Percentiles rank a stretch among this genome's conserved stretches.
Conservation (phyloP, 2,329 filamentous ascomycete genomes). For the Trichoderma gracile region DNA sequence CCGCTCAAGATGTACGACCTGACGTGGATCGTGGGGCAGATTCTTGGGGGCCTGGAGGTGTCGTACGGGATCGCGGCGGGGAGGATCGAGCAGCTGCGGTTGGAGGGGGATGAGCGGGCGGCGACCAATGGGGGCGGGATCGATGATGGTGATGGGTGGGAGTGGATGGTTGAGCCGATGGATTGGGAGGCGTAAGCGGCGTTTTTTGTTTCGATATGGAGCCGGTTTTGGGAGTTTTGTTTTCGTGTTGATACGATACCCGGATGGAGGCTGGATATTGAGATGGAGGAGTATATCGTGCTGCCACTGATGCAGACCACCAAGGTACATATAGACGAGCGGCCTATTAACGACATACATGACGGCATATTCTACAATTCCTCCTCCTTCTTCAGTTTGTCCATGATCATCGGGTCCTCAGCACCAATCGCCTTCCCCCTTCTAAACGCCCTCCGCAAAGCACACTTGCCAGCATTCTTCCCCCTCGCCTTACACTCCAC, state of each 20-base stretch:
- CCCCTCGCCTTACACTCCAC: constrained; percentile 49
- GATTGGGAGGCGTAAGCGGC: constrained; percentile 38
- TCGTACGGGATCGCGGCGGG: constrained; percentile 55
- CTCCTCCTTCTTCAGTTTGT: neutral
- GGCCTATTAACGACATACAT: too few species aligned
- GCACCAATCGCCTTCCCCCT: constrained; percentile 26
- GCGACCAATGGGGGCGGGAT: constrained; percentile 23
- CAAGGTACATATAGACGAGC: neutral
- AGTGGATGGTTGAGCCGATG: constrained; percentile 46
- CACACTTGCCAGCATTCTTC: constrained; percentile 43
- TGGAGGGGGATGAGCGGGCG: constrained; percentile 39
- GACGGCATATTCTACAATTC: neutral
- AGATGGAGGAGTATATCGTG: neutral
- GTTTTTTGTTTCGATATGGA: neutral
- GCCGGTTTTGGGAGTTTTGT: neutral
- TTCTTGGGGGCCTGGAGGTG: constrained; percentile 60
- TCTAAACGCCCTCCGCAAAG: constrained; percentile 44
- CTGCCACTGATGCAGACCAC: neutral
- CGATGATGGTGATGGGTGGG: constrained; percentile 37
- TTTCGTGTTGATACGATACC: neutral
- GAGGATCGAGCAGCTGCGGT: constrained; percentile 42
- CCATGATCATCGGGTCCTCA: constrained; percentile 12
- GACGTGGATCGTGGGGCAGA: constrained; percentile 56
- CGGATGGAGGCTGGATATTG: neutral
- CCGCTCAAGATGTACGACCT: constrained; percentile 62